Conservation (phyloP, 2,329 filamentous ascomycete genomes). For the Fusarium coicis region DNA sequence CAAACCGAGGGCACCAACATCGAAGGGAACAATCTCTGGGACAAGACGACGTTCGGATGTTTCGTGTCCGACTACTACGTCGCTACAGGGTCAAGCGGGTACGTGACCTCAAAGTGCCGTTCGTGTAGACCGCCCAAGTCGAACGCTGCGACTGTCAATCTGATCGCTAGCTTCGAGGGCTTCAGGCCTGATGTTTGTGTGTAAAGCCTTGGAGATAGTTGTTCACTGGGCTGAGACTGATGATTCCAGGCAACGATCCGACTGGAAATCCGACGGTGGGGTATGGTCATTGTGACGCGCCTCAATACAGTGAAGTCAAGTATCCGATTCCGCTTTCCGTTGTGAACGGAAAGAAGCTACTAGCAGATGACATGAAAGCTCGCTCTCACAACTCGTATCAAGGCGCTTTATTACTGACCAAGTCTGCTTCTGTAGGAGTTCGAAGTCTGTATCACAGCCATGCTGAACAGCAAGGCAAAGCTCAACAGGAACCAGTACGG, state of each 20-base stretch:
- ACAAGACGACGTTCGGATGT: slow-evolving; percentile 7
- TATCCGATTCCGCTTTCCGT: slow-evolving; percentile 58
- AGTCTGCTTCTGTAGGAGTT: neutral
- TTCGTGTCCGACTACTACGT: slow-evolving; percentile 24
- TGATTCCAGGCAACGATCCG: slow-evolving; percentile 49
- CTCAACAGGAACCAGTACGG: slow-evolving; percentile 62
- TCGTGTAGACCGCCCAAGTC: slow-evolving; percentile 5
- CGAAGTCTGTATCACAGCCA: slow-evolving; percentile 9
- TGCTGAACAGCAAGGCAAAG: slow-evolving; percentile 1
- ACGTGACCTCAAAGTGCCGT: neutral
- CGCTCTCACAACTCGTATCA: accelerated
- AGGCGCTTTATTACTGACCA: neutral
- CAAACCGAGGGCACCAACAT: slow-evolving; percentile 11
- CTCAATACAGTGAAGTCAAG: slow-evolving; percentile 56
- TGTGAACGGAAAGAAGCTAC: slow-evolving; percentile 52
- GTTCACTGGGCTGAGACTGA: accelerated
- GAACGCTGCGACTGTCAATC: slow-evolving; percentile 20
- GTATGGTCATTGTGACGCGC: slow-evolving; percentile 60
- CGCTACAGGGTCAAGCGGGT: neutral
- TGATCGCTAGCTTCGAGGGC: slow-evolving; percentile 26
- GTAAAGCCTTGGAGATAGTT: neutral
- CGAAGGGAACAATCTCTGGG: slow-evolving; percentile 4
- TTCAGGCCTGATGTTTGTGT: slow-evolving; percentile 24
- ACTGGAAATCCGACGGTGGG: slow-evolving; percentile 60
- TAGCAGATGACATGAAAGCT: slow-evolving; percentile 42